phyloP scores from a whole-genome alignment of 345 rosid genomes.

The Dipteronia dyeriana region DNA sequence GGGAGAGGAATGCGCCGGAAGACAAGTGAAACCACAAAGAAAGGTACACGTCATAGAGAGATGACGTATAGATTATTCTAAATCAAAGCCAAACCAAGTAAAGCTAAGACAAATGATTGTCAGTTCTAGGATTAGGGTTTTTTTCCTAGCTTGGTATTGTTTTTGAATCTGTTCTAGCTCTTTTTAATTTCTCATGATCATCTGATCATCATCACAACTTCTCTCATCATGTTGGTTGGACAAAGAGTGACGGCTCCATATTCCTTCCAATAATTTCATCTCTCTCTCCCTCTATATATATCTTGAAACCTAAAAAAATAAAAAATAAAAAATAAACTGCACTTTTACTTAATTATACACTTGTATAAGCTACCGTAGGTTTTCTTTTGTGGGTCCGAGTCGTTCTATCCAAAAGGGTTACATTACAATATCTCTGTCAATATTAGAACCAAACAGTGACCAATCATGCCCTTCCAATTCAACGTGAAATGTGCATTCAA shows the following conservation, averaged over 20 bases:
- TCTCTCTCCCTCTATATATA: not conserved
- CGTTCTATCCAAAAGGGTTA: not conserved
- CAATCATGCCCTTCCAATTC: conserved; percentile 18
- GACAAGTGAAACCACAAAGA: conserved; percentile 27
- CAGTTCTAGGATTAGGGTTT: conserved; percentile 25
- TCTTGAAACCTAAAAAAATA: not conserved
- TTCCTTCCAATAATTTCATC: conserved; percentile 32
- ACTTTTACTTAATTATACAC: conserved; percentile 21
- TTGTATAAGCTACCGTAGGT: conserved; percentile 21
- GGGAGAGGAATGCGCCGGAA: conserved; percentile 41
- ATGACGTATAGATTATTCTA: conserved; percentile 25
- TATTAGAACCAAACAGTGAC: not conserved
- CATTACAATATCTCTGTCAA: not conserved
- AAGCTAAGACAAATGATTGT: conserved; percentile 32
- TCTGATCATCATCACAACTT: not conserved
- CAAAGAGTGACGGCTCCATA: conserved; percentile 41
- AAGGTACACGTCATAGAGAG: conserved; percentile 28
- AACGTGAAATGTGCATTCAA: not conserved
- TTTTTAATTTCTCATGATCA: too few species aligned
- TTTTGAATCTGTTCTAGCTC: not conserved
- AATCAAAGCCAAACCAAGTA: conserved; percentile 12
- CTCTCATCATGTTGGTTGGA: conserved; percentile 18
- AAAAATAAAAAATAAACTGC: not conserved
- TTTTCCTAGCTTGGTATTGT: conserved; percentile 22
- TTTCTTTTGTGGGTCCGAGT: conserved; percentile 11